Evolutionary conservation across 1,284 basidiomycete genomes (phyloP), one percentile per base, ranked within the genome.

Genomic region (Cutaneotrichosporon arboriforme): DNA sequence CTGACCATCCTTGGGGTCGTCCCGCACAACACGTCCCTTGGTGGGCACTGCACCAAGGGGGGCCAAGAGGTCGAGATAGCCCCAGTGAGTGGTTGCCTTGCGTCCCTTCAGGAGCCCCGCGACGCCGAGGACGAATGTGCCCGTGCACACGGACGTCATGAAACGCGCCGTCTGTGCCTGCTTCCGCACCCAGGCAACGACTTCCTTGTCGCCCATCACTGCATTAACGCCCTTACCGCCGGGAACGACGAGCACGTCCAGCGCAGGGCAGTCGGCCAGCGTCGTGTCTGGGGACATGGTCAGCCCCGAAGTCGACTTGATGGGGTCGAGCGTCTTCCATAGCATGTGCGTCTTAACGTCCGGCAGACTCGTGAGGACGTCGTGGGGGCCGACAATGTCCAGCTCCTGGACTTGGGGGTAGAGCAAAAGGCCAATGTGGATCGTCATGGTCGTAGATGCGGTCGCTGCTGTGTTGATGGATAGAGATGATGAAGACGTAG

Each of bases 331-430:
- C 4, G 18, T 21, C 20, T 39, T 23, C 33, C 26, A 43, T 13
- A 46, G 20, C 17, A 55, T 26, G 53, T 54, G 41, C 7, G 18
- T 17, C 20, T 26, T 20, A 3, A 31, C 36, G 36, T 21, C 37
- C 4, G 44, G 44, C 3, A 55, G 46, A 12, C 38, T 38, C 9
- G 50, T 37, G 12, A 50, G 47, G 17, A 42, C 18, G 21, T 56
- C 42, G 50, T 52, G 39, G 21, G 54, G 54, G 20, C 54, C 54
- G 8, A 42, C 33, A 4, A 56, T 5, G 54, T 56, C 54, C 35
- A 56, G 54, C n/a, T 40, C 36, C 33, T 44, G 41, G 14, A 53
- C 40, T 39, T 21, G 23, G 23, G 48, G 55, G 51, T 49, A 51
- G 37, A 57, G 21, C 42, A 48, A 40, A 20, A 52, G 39, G 22